phyloP scores from a whole-genome alignment of 345 rosid species.

The Lepidium didymum region DNA sequence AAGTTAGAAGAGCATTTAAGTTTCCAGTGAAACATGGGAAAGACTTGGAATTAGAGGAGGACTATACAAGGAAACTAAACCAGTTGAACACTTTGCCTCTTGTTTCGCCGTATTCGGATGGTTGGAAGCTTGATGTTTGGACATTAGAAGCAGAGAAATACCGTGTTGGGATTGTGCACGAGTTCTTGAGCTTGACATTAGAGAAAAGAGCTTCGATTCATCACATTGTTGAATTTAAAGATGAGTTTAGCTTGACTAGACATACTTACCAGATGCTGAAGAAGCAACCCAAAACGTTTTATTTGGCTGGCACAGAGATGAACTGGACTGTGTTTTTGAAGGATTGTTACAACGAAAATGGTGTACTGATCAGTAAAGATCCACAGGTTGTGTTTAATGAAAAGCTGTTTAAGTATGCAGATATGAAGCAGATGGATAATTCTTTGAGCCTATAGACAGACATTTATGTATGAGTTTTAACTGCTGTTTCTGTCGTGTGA shows the following conservation, averaged over 20 bases:
- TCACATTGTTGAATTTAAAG: constrained; percentile 86
- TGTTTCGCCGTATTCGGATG: constrained; percentile 80
- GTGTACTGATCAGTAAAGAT: constrained; percentile 56
- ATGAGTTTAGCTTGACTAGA: constrained; percentile 82
- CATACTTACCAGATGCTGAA: constrained; percentile 76
- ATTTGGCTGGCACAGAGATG: constrained; percentile 95
- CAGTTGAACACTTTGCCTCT: constrained; percentile 58
- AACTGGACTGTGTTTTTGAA: constrained; percentile 80
- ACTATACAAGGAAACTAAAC: constrained; percentile 47
- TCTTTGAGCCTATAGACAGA: neutral
- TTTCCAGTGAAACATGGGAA: constrained; percentile 65
- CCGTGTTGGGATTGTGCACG: constrained; percentile 72
- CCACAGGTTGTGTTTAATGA: constrained; percentile 63
- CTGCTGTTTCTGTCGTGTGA: neutral
- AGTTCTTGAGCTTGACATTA: constrained; percentile 82
- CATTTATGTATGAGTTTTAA: neutral
- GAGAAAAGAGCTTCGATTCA: constrained; percentile 88
- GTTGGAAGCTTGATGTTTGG: constrained; percentile 59
- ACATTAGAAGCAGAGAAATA: constrained; percentile 87
- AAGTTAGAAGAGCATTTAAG: constrained; percentile 49
- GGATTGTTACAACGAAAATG: constrained; percentile 53
- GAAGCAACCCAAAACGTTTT: constrained; percentile 67
- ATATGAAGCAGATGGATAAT: constrained; percentile 40
- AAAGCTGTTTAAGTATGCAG: constrained; percentile 22
- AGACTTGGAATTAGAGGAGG: constrained; percentile 54